phyloP scores from a whole-genome alignment of 345 rosid species.

The Salix brachista region DNA sequence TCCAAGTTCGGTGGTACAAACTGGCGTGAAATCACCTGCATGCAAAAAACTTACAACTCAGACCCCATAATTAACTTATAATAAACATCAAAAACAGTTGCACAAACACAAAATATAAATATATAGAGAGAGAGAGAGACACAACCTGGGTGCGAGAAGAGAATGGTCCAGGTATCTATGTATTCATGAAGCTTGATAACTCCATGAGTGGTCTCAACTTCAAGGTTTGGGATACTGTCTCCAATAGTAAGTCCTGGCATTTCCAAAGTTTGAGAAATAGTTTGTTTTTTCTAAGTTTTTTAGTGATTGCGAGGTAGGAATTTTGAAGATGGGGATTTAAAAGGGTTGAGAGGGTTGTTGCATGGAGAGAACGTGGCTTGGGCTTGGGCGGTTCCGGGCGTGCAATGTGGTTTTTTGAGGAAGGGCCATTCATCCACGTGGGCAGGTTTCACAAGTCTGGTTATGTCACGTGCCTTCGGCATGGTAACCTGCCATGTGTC shows the following conservation, averaged over 20 bases:
- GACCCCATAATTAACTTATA: no score
- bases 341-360: conserved; percentile 7
- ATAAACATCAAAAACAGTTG: background rate
- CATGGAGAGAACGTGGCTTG: conserved; percentile 42
- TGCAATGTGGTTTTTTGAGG: background rate
- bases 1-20: conserved; percentile 75
- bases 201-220: conserved; percentile 62
- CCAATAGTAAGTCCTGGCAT: conserved; percentile 79
- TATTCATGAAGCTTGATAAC: conserved; percentile 63
- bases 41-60: no score
- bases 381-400: background rate
- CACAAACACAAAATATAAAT: background rate
- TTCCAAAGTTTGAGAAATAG: background rate
- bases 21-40: conserved; percentile 82
- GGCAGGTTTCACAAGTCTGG: background rate
- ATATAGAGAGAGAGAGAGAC: no score
- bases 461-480: no score
- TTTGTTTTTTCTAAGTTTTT: background rate
- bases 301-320: background rate
- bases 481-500: no score
- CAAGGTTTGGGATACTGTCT: conserved; percentile 66
- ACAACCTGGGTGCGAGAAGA: conserved; percentile 75
- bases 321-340: background rate
- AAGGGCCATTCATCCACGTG: background rate
- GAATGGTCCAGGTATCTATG: conserved; percentile 58